A percentile compares a stretch with the other conserved stretches of the same genome.
Conservation (phyloP, 1,284 basidiomycete genomes). For the Leccinum solheimii region DNA sequence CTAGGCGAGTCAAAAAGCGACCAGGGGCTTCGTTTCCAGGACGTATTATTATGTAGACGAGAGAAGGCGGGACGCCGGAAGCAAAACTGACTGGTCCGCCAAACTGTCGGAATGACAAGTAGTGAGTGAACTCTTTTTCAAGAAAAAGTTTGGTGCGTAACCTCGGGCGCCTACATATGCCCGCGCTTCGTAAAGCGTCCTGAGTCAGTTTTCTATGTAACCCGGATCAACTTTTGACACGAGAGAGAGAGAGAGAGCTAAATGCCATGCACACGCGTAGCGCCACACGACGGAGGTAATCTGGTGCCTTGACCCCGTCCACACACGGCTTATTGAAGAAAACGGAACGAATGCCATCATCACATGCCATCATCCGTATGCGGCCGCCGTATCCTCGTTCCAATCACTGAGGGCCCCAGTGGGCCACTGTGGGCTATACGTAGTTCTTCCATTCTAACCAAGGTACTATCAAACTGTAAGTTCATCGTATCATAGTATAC, state of each 20-base stretch:
- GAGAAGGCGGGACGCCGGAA: background rate
- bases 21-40: background rate
- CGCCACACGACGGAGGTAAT: constrained; percentile 27
- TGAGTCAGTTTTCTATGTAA: background rate
- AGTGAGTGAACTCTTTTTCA: background rate
- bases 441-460: too few relatives aligned
- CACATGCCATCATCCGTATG: too few relatives aligned
- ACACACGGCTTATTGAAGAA: too few relatives aligned
- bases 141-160: background rate
- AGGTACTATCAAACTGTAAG: too few relatives aligned
- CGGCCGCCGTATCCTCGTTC: too few relatives aligned
- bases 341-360: too few relatives aligned
- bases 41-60: background rate
- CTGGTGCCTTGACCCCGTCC: constrained; percentile 12
- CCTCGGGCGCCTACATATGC: background rate
- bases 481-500: too few relatives aligned
- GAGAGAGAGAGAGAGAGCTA: background rate
- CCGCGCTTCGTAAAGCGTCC: background rate
- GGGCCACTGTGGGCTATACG: too few relatives aligned
- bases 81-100: background rate
- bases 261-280: background rate
- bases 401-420: too few relatives aligned
- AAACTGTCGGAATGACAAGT: background rate
- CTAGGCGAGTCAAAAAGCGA: background rate
- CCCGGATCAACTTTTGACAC: background rate